Base-by-base conservation (phyloP, 2,329 filamentous ascomycete species). In the Epichloe aotearoae region DNA sequence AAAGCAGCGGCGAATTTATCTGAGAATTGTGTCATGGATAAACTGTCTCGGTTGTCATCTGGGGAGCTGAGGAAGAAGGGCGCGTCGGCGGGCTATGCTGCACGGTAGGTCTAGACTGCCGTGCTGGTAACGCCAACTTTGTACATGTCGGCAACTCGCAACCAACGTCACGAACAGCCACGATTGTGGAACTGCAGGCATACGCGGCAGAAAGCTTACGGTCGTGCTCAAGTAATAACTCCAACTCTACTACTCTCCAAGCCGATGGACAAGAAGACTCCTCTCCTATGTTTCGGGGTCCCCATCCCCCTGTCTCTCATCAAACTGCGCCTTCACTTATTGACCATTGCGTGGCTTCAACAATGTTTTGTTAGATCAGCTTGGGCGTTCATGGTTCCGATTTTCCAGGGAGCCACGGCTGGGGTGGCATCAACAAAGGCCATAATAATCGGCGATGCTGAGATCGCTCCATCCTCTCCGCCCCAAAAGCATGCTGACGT, bases 1-100 rank as follows among this genome's bases (percentile, higher is more conserved):
- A 61, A 59, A 53, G 59, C 53, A 20, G 56, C 54, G 36, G 52
- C 49, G 30, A 23, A 14, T 11, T 44, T 30, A 17, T 23, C 19
- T 8, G 39, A 34, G n/a, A 26, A 17, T 20, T 40, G 45, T 36
- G 5, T 34, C 34, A 47, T 26, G 3, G 17, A 40, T 17, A 20
- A 42, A 14, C 2, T 46, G 17, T 40, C 50, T 36, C 43, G 4
- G 7, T 20, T 36, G 23, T 23, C 33, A 3, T 47, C 49, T n/a
- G 30, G 14, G 33, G 38, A 47, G 10, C 11, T 51, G 39, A 36
- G 39, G 45, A 38, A 37, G 30, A 51, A 37, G 12, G 17, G 10
- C 19, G 12, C n/a, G 34, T 37, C 14, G n/a, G 39, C 17, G 12
- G 39, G 39, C 17, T 41, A n/a, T 11, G 23, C n/a, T 20, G 20